phyloP scores from a whole-genome alignment of 345 rosid species.

The Citrus reticulata region DNA sequence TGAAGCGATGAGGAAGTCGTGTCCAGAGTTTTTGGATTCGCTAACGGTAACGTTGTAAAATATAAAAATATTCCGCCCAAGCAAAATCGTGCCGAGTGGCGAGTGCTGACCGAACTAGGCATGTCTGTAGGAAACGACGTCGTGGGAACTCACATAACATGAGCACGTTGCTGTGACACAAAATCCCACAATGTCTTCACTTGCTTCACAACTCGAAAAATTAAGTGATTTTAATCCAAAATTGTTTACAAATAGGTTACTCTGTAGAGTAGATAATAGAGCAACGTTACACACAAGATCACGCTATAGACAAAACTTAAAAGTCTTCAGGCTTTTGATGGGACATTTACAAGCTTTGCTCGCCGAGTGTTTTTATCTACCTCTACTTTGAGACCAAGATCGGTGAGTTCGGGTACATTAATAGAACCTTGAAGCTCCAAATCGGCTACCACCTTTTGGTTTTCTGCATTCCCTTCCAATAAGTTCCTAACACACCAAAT shows the following conservation, averaged over 20 bases:
- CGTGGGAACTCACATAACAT: not conserved
- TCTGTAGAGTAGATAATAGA: not conserved
- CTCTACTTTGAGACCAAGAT: constrained; percentile 68
- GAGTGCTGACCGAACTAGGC: not conserved
- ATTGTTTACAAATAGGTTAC: not conserved
- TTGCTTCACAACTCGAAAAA: not conserved
- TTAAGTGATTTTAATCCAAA: not conserved
- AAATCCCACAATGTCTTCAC: not conserved
- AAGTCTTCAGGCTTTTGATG: constrained; percentile 16
- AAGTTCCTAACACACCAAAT: constrained; percentile 70
- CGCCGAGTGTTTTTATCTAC: constrained; percentile 50
- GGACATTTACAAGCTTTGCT: constrained; percentile 70
- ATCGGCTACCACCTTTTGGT: constrained; percentile 56
- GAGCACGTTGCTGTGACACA: too few relatives aligned
- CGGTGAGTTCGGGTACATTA: constrained; percentile 60
- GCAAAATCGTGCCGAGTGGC: not conserved
- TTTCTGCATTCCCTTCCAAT: constrained; percentile 66
- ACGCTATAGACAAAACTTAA: not conserved
- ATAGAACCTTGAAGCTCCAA: constrained; percentile 77
- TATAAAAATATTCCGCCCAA: not conserved
- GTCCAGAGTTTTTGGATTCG: not conserved
- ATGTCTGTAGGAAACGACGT: not conserved
- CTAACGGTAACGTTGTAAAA: not conserved
- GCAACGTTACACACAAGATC: too few relatives aligned
- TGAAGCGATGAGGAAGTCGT: not conserved